Conservation (phyloP, 1,284 basidiomycete genomes). For the Bondarzewia mesenterica region DNA sequence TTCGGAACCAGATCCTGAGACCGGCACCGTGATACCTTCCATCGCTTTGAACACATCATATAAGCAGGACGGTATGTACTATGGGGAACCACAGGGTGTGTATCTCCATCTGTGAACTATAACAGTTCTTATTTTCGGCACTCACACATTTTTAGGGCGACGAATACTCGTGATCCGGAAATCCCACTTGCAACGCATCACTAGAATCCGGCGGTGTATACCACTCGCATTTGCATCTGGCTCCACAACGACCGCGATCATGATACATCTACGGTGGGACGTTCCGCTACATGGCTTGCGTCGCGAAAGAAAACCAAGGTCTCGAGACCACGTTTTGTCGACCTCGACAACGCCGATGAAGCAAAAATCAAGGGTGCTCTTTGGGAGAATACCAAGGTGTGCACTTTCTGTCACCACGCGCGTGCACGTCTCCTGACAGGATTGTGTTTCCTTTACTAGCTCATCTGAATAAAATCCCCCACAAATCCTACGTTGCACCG, state of each 20-base stretch:
- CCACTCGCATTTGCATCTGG: slow-evolving; percentile 81
- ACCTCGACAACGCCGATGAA: slow-evolving; percentile 67
- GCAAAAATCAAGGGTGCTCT: slow-evolving; percentile 60
- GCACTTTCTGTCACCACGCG: too few relatives aligned
- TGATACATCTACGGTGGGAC: slow-evolving; percentile 91
- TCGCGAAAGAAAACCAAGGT: slow-evolving; percentile 67
- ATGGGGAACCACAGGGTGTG: slow-evolving; percentile 79
- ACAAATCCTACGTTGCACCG: slow-evolving; percentile 93
- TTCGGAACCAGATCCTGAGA: slow-evolving; percentile 68
- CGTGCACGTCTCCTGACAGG: too few relatives aligned
- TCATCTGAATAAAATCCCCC: slow-evolving; percentile 96
- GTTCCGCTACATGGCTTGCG: slow-evolving; percentile 76
- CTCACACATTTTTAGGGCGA: slow-evolving; percentile 47
- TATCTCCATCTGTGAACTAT: too few relatives aligned
- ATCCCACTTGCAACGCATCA: slow-evolving; percentile 81
- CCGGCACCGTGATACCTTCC: slow-evolving; percentile 85
- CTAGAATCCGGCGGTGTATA: slow-evolving; percentile 68
- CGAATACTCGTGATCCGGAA: slow-evolving; percentile 87
- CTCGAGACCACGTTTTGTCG: slow-evolving; percentile 80
- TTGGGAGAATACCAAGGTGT: slow-evolving; percentile 79
- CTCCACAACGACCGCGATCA: slow-evolving; percentile 79
- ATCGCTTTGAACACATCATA: slow-evolving; percentile 93
- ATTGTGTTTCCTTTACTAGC: too few relatives aligned
- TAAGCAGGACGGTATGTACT: slow-evolving; percentile 73
- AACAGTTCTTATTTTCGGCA: too few relatives aligned